Conservation (phyloP, 2,329 filamentous ascomycete species). For the Neofusicoccum sp. region DNA sequence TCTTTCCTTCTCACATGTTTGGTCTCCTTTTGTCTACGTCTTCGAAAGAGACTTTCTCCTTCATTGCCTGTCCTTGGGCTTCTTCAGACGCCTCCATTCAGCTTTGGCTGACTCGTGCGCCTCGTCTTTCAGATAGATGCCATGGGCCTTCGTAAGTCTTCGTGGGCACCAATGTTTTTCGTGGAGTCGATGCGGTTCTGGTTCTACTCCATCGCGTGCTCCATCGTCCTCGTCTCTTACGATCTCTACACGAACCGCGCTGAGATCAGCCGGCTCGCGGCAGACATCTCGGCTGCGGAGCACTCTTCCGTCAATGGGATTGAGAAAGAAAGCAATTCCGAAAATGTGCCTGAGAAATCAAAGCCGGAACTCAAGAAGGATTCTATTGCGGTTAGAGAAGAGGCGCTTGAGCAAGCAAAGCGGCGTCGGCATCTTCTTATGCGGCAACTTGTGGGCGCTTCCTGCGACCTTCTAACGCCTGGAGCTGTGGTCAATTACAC, state of each 20-base stretch:
- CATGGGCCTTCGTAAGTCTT: slow-evolving; percentile 10
- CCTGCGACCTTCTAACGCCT: slow-evolving; percentile 12
- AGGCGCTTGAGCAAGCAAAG: neutral
- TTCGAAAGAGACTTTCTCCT: neutral
- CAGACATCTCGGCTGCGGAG: neutral
- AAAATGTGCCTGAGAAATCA: neutral
- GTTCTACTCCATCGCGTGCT: slow-evolving; percentile 17
- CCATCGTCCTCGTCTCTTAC: slow-evolving; percentile 6
- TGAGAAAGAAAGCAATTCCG: neutral
- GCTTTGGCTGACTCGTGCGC: neutral
- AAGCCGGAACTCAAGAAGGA: neutral
- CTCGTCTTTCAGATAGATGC: slow-evolving; percentile 8
- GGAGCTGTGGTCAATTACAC: slow-evolving; percentile 9
- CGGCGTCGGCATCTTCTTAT: neutral
- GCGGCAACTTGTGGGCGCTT: neutral
- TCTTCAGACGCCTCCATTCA: neutral
- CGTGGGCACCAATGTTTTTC: slow-evolving; percentile 13
- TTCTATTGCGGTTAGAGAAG: neutral
- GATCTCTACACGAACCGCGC: slow-evolving; percentile 3
- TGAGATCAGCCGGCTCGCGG: neutral
- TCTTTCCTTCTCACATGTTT: neutral
- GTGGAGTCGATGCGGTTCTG: slow-evolving; percentile 17
- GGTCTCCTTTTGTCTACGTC: neutral
- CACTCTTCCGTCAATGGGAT: neutral
- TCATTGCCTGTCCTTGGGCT: neutral